Evolutionary conservation across 1,284 basidiomycete genomes (phyloP), one percentile per base, ranked within the genome.

Genomic region (Malassezia dermatis): DNA sequence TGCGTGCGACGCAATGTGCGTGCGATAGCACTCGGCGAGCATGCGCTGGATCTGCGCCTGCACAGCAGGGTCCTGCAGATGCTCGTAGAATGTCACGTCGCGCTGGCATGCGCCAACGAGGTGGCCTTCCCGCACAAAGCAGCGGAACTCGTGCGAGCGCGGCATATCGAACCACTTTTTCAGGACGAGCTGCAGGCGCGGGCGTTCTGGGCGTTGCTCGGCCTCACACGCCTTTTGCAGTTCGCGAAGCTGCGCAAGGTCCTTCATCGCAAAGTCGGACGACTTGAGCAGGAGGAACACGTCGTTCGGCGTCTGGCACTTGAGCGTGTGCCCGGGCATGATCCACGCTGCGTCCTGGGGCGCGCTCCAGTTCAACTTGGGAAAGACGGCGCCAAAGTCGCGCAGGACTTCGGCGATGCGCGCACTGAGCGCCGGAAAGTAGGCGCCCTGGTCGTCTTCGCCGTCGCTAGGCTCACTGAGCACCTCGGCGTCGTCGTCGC

Each of bases 201-300:
- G 50, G 11, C 47, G 34, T 8, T 32, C 24, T 8, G 21, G 32
- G 12, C 31, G 40, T 8, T 5, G 21, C 21, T 44, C 41, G 8
- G 10, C 35, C 24, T 26, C 37, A 23, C 34, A 51, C 64, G 23
- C 50, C 24, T 28, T 7, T 12, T 24, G 24, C 15, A 60, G 57
- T 37, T 73, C 72, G 17, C 65, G 62, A 3, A 75, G 78, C 5
- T 77, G 68, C 60, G 80, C 80, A 4, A 93, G 74, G 70, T 91
- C 91, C 62, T 93, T 86, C 7, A 82, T 80, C 42, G 89, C 79
- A 64, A 94, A 94, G 72, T 95, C 88, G 44, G 87, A 89, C 2
- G 87, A 88, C 76, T 98, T 98, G 61, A 98, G 80, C 0, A 94
- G 78, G 42, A 95, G 80, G 75, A 95, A 96, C 24, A 96, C 84